Evolutionary conservation across 169 alveolate genomes (phyloP).

Genomic region (Cryptosporidium bovis): DNA sequence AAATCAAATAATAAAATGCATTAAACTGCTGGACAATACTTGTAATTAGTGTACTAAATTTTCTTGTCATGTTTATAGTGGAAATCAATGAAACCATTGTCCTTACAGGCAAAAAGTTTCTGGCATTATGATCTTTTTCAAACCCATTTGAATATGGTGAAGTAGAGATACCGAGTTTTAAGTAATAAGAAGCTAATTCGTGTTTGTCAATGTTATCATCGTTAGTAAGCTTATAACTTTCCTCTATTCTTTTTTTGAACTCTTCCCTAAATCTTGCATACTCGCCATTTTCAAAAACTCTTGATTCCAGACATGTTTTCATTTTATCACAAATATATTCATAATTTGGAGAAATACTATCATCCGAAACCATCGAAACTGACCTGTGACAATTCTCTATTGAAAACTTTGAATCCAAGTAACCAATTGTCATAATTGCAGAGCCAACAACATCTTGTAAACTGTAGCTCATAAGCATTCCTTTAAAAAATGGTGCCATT

Average conservation of each 20-base stretch:
- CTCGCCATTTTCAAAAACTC: slow-evolving; percentile 1
- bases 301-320: slow-evolving; percentile 4
- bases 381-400: slow-evolving; percentile 33
- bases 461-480: slow-evolving; percentile 34
- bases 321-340: slow-evolving; percentile 21
- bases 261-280: background rate
- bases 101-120: slow-evolving; percentile 25
- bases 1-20: background rate
- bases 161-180: background rate
- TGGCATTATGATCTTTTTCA: no score
- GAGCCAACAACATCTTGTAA: slow-evolving; percentile 49
- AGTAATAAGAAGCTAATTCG: background rate
- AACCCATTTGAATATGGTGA: no score
- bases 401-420: slow-evolving; percentile 22
- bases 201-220: no score
- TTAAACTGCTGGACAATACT: background rate
- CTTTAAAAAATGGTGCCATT: slow-evolving; percentile 42
- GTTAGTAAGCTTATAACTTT: background rate
- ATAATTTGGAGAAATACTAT: slow-evolving; percentile 38
- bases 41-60: background rate
- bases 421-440: slow-evolving; percentile 44
- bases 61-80: background rate
- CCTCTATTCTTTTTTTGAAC: slow-evolving; percentile 8
- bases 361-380: slow-evolving; percentile 35
- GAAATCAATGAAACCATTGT: background rate